Conservation (phyloP, 306 rosid species). For the Trifolium repens region DNA sequence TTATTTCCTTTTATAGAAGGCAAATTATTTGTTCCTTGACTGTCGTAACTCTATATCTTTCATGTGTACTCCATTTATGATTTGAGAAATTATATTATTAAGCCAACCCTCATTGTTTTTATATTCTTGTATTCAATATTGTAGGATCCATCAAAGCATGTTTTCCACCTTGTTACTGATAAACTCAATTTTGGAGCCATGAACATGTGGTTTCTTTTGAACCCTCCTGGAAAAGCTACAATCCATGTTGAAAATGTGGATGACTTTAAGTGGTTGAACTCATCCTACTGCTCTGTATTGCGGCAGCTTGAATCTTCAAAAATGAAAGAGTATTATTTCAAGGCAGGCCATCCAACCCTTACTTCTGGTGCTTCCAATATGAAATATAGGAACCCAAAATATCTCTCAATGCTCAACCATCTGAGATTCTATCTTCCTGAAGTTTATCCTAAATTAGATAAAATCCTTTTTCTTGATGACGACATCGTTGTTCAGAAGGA, state of each 20-base stretch:
- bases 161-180: slow-evolving; percentile 92
- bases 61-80: background rate
- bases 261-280: slow-evolving; percentile 94
- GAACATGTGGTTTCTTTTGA: slow-evolving; percentile 98
- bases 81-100: slow-evolving; percentile 22
- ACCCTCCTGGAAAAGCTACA: slow-evolving; percentile 94
- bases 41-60: background rate
- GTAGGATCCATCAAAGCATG: slow-evolving; percentile 95
- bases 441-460: slow-evolving; percentile 90
- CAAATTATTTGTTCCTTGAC: slow-evolving; percentile 23
- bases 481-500: slow-evolving; percentile 99
- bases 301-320: slow-evolving; percentile 93
- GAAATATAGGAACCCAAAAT: slow-evolving; percentile 97
- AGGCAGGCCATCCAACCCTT: slow-evolving; percentile 81
- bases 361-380: slow-evolving; percentile 82
- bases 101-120: slow-evolving; percentile 34
- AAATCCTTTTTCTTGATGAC: slow-evolving; percentile 91
- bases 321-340: slow-evolving; percentile 93
- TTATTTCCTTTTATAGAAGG: slow-evolving; percentile 12
- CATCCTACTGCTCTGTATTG: slow-evolving; percentile 93
- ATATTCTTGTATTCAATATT: slow-evolving; percentile 43
- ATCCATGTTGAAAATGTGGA: slow-evolving; percentile 92
- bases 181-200: slow-evolving; percentile 96
- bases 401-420: slow-evolving; percentile 97
- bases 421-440: slow-evolving; percentile 95